Conservation (phyloP, 805 yeast species). For the Sugiyamaella marilandica region DNA sequence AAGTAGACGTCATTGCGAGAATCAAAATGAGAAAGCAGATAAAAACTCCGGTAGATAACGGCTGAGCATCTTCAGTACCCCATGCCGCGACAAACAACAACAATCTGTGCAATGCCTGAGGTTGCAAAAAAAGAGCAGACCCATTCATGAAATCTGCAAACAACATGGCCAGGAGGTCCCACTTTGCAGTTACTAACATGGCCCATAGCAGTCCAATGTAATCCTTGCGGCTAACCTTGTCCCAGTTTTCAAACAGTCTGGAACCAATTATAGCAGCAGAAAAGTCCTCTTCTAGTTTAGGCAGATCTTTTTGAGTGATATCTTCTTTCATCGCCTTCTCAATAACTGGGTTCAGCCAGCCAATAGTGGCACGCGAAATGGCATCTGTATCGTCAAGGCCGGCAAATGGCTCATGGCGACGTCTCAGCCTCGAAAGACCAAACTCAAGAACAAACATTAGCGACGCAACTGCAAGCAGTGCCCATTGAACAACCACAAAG, state of each 20-base stretch:
- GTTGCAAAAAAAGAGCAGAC: neutral
- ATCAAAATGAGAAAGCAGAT: slow-evolving; percentile 56
- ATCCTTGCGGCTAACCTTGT: slow-evolving; percentile 37
- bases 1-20: slow-evolving; percentile 50
- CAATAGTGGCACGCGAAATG: slow-evolving; percentile 8
- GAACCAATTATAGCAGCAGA: slow-evolving; percentile 45
- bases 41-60: slow-evolving; percentile 48
- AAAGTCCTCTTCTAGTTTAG: slow-evolving; percentile 61
- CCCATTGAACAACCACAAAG: neutral
- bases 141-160: neutral
- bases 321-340: slow-evolving; percentile 1
- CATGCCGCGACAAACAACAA: slow-evolving; percentile 38
- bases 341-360: slow-evolving; percentile 13
- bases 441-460: slow-evolving; percentile 1
- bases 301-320: slow-evolving; percentile 50
- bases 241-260: slow-evolving; percentile 52
- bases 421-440: neutral
- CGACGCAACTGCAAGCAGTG: neutral
- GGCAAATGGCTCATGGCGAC: neutral
- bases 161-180: slow-evolving; percentile 2
- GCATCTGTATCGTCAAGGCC: slow-evolving; percentile 15
- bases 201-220: slow-evolving; percentile 36
- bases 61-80: slow-evolving; percentile 28
- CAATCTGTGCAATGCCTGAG: neutral
- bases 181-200: slow-evolving; percentile 2